Evolutionary conservation across 176 grass and related monocot species (phyloP).

Genomic region (Cymbopogon citratus): DNA sequence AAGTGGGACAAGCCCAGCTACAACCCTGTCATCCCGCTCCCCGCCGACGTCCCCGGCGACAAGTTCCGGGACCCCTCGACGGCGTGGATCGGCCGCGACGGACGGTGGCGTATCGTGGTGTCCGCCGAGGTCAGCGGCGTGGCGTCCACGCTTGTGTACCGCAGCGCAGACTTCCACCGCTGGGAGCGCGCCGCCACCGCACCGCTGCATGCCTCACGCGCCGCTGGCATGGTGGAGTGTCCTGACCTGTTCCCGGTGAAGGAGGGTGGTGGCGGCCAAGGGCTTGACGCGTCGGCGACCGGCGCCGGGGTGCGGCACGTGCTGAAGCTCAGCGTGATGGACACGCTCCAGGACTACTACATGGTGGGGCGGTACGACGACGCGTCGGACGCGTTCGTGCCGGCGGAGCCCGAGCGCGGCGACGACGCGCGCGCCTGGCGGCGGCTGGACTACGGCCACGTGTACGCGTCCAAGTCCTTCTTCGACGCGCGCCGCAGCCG

Average conservation of each 20-base stretch:
- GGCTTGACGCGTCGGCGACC: conserved; percentile 41
- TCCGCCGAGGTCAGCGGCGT: conserved; percentile 32
- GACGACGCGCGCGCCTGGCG: conserved; percentile 46
- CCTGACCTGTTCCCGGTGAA: conserved; percentile 73
- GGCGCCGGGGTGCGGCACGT: conserved; percentile 39
- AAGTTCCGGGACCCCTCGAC: conserved; percentile 67
- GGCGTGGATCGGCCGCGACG: conserved; percentile 58
- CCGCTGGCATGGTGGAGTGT: conserved; percentile 52
- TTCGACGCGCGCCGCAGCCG: conserved; percentile 44
- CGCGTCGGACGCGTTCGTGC: conserved; percentile 44
- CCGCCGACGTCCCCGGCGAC: conserved; percentile 23
- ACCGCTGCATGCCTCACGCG: conserved; percentile 38
- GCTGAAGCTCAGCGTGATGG: conserved; percentile 57
- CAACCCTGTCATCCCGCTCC: conserved; percentile 61
- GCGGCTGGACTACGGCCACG: conserved; percentile 59
- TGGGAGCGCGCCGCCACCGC: conserved; percentile 40
- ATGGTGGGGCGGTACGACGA: conserved; percentile 65
- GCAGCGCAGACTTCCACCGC: conserved; percentile 46
- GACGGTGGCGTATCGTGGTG: conserved; percentile 48
- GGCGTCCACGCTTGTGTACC: conserved; percentile 38
- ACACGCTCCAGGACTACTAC: conserved; percentile 58
- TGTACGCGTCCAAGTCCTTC: conserved; percentile 90
- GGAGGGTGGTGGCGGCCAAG: not conserved
- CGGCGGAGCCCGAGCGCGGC: conserved; percentile 29
- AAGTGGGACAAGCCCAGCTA: conserved; percentile 62